phyloP scores from a whole-genome alignment of 345 rosid species.

The Citrus trifoliata region DNA sequence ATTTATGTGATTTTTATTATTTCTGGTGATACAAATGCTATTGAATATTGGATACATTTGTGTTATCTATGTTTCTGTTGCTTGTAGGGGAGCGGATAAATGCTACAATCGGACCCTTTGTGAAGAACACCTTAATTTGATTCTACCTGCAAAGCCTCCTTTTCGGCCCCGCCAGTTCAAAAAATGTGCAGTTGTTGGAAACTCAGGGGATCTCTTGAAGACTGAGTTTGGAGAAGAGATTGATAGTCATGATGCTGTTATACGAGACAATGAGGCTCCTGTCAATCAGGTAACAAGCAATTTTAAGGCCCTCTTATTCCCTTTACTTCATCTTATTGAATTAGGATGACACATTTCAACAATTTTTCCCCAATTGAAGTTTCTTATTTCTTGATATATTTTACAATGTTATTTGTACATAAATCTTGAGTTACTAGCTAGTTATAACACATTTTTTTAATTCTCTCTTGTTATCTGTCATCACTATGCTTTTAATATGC shows the following conservation, averaged over 20 bases:
- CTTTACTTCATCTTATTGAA: background rate
- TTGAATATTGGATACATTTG: background rate
- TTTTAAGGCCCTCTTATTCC: background rate
- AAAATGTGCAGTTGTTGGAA: constrained; percentile 92
- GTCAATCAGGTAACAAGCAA: constrained; percentile 62
- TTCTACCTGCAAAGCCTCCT: constrained; percentile 88
- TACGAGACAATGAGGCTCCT: constrained; percentile 95
- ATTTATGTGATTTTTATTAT: background rate
- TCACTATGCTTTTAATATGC: background rate
- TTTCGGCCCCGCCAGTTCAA: constrained; percentile 76
- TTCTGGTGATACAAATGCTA: background rate
- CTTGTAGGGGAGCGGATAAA: constrained; percentile 74
- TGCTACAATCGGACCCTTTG: constrained; percentile 82
- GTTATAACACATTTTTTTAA: background rate
- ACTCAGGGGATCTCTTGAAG: constrained; percentile 90
- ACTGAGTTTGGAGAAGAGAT: constrained; percentile 87
- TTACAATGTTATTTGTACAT: background rate
- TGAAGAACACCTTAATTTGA: constrained; percentile 79
- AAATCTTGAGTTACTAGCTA: constrained; percentile 6
- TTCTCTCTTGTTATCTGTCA: background rate
- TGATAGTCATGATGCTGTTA: constrained; percentile 90
- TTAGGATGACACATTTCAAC: background rate
- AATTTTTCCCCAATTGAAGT: background rate
- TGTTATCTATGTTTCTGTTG: constrained; percentile 1
- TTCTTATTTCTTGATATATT: background rate